Percentiles rank a stretch among this genome's conserved stretches.
Evolutionary conservation across 2,329 filamentous ascomycete species (phyloP).

Genomic region (Amphichorda felina): DNA sequence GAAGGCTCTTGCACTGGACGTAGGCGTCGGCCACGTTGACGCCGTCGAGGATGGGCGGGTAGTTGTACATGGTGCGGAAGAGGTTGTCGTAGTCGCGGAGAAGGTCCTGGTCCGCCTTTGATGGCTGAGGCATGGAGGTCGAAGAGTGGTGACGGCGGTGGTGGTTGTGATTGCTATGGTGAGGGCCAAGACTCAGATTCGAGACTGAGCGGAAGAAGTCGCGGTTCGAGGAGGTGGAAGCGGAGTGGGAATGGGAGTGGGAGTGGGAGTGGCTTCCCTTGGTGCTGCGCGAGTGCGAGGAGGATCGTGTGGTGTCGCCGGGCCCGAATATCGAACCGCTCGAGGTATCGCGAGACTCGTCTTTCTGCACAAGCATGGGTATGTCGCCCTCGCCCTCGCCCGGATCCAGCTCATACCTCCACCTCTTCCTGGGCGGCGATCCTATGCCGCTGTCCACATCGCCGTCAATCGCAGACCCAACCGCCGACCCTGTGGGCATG

Average conservation of each 20-base stretch:
- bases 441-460: conserved; percentile 7
- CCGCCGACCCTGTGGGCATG: conserved; percentile 5
- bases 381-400: conserved; percentile 62
- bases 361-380: conserved; percentile 80
- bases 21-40: conserved; percentile 89
- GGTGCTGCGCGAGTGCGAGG: conserved; percentile 28
- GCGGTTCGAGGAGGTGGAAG: conserved; percentile 22
- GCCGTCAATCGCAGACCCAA: conserved; percentile 9
- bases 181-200: conserved; percentile 49
- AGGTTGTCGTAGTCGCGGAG: conserved; percentile 92
- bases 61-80: conserved; percentile 93
- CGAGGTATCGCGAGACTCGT: conserved; percentile 20
- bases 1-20: conserved; percentile 82
- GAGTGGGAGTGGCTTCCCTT: neutral
- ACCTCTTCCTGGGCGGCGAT: conserved; percentile 37
- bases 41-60: conserved; percentile 67
- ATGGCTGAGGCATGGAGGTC: conserved; percentile 25
- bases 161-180: no score
- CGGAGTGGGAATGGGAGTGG: conserved; percentile 40
- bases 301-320: conserved; percentile 2
- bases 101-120: conserved; percentile 57
- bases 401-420: conserved; percentile 82
- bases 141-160: conserved; percentile 28
- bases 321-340: conserved; percentile 18
- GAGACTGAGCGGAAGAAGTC: conserved; percentile 82